Conservation (phyloP, 495 filamentous ascomycete genomes). For the Stereocaulon alpinum region DNA sequence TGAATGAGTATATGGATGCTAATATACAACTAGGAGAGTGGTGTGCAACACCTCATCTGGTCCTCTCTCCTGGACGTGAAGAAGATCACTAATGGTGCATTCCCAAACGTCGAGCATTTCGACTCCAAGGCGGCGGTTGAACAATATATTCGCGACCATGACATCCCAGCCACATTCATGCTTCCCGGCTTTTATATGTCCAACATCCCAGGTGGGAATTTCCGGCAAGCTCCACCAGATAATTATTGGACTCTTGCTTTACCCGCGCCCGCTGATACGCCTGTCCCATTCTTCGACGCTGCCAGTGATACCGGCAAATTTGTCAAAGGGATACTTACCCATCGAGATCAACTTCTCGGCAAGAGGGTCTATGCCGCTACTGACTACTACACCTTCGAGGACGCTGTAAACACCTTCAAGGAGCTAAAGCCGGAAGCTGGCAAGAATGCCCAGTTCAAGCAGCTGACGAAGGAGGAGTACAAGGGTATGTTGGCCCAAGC, state of each 20-base stretch:
- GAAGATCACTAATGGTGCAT: constrained; percentile 34
- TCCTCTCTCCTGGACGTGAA: constrained; percentile 24
- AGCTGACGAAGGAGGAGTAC: constrained; percentile 39
- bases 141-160: constrained; percentile 37
- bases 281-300: constrained; percentile 44
- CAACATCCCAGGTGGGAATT: constrained; percentile 29
- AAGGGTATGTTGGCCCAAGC: constrained; percentile 30
- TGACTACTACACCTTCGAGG: constrained; percentile 38
- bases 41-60: constrained; percentile 45
- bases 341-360: constrained; percentile 18
- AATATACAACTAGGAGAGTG: constrained; percentile 25
- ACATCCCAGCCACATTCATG: constrained; percentile 45
- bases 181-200: constrained; percentile 51
- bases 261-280: constrained; percentile 31
- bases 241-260: constrained; percentile 34
- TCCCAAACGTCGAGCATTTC: constrained; percentile 48
- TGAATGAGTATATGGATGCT: not conserved
- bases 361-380: constrained; percentile 33
- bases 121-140: constrained; percentile 35
- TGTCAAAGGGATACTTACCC: constrained; percentile 37
- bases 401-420: constrained; percentile 41
- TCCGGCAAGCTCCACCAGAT: constrained; percentile 24
- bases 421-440: constrained; percentile 39
- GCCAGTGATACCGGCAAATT: constrained; percentile 45
- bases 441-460: constrained; percentile 32